These are phyloP conservation scores for Hanseniaspora taiwanica DNA, from an alignment of 805 yeast genomes.

Conservation along the genomic window DNA sequence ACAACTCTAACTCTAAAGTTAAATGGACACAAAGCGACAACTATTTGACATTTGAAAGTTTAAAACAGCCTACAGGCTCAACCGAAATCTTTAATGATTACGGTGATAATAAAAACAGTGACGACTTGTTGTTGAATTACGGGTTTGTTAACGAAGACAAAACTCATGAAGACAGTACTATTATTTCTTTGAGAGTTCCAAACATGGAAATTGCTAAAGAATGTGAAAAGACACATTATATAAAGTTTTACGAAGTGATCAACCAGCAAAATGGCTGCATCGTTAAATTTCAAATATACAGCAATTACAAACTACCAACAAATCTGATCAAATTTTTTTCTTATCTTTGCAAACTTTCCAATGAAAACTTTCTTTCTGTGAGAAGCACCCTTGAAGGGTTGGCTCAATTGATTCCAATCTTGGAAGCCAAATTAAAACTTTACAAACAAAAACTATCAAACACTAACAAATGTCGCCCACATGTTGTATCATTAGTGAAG, in stretches of 20 bases:
- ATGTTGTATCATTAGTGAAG: conserved; percentile 26
- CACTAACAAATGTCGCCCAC: conserved; percentile 7
- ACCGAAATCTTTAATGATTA: conserved; percentile 63
- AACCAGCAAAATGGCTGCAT: conserved; percentile 29
- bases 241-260: conserved; percentile 29
- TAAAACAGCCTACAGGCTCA: conserved; percentile 8
- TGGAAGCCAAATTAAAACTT: conserved; percentile 35
- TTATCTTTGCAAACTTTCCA: conserved; percentile 33
- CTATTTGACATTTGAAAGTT: background rate
- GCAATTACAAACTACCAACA: conserved; percentile 26
- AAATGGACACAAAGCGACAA: conserved; percentile 37
- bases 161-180: conserved; percentile 45
- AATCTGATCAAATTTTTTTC: conserved; percentile 42
- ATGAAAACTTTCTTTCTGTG: conserved; percentile 35
- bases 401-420: conserved; percentile 36
- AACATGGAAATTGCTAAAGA: conserved; percentile 19
- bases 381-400: conserved; percentile 52
- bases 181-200: conserved; percentile 45
- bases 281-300: conserved; percentile 15
- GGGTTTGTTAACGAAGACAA: conserved; percentile 53
- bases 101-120: conserved; percentile 71
- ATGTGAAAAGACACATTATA: conserved; percentile 24
- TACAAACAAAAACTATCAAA: conserved; percentile 23
- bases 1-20: conserved; percentile 45
- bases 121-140: conserved; percentile 66